Evolutionary conservation across 495 filamentous ascomycete genomes (phyloP).

Genomic region (Daldinia caldariorum): DNA sequence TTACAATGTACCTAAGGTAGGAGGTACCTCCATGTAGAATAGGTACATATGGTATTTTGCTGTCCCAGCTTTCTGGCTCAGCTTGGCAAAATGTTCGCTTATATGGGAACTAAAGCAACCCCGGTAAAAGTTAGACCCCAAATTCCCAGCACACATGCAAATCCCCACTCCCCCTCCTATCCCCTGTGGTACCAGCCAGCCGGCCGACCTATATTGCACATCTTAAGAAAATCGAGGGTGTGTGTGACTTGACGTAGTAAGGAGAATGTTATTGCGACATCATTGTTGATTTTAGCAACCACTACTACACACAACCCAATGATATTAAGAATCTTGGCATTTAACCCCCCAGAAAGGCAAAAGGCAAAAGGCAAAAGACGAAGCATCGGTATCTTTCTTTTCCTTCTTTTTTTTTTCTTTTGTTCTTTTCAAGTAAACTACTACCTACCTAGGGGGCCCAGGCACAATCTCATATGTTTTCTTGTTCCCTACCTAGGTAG

Average conservation of each 20-base stretch:
- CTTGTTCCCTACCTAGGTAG: too few relatives aligned
- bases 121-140: slow-evolving; percentile 45
- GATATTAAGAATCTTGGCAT: slow-evolving; percentile 15
- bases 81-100: slow-evolving; percentile 43
- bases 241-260: slow-evolving; percentile 28
- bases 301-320: slow-evolving; percentile 32
- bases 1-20: neutral
- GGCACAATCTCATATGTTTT: too few relatives aligned
- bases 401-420: neutral
- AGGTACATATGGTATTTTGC: neutral
- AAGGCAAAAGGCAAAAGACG: neutral
- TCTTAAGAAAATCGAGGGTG: slow-evolving; percentile 56
- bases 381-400: neutral
- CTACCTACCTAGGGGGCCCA: too few relatives aligned
- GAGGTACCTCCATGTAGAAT: neutral
- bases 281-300: slow-evolving; percentile 32
- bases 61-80: slow-evolving; percentile 31
- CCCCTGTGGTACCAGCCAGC: slow-evolving; percentile 45
- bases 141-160: slow-evolving; percentile 35
- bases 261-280: slow-evolving; percentile 39
- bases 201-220: slow-evolving; percentile 55
- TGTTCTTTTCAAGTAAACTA: too few relatives aligned
- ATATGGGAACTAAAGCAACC: slow-evolving; percentile 47
- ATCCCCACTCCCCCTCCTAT: slow-evolving; percentile 21
- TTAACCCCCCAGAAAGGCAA: slow-evolving; percentile 1